A percentile compares a stretch with the other conserved stretches of the same genome.
Evolutionary conservation across 495 filamentous ascomycete genomes (phyloP).

Genomic region (Friedmanniomyces endolithicus): DNA sequence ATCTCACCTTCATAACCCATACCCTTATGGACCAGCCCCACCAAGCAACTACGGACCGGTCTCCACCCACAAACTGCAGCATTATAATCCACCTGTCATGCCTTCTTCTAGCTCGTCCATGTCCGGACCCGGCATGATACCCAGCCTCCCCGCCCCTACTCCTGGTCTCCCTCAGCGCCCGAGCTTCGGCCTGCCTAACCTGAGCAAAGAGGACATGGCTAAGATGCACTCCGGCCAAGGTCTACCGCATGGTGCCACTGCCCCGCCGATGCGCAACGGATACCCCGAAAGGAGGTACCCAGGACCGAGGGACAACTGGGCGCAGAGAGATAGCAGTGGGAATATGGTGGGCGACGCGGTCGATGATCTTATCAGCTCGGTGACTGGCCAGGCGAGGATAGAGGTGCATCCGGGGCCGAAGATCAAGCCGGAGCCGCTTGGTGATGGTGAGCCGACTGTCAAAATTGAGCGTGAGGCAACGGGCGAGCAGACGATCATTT

Average conservation of each 20-base stretch:
- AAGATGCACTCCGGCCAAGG: slow-evolving; percentile 47
- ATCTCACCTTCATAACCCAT: background rate
- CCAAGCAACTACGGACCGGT: background rate
- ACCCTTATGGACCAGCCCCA: no score
- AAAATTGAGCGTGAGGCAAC: background rate
- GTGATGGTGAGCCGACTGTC: background rate
- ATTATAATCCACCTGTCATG: background rate
- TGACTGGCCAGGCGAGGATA: background rate
- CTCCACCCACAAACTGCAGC: background rate
- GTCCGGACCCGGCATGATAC: slow-evolving; percentile 24
- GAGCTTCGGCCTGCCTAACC: slow-evolving; percentile 42
- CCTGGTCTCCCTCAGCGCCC: slow-evolving; percentile 55
- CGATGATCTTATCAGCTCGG: slow-evolving; percentile 6
- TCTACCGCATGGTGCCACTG: background rate
- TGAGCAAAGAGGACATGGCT: slow-evolving; percentile 48
- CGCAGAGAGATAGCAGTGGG: background rate
- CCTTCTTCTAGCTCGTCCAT: slow-evolving; percentile 29
- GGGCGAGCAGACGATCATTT: background rate
- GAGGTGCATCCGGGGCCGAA: background rate
- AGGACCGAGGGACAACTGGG: background rate
- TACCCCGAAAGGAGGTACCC: background rate
- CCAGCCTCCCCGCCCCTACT: slow-evolving; percentile 38
- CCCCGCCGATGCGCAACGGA: background rate
- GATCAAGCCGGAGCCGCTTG: background rate
- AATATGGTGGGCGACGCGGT: background rate